phyloP scores from a whole-genome alignment of 257 asterid genomes.

The Solanum clarkiae region DNA sequence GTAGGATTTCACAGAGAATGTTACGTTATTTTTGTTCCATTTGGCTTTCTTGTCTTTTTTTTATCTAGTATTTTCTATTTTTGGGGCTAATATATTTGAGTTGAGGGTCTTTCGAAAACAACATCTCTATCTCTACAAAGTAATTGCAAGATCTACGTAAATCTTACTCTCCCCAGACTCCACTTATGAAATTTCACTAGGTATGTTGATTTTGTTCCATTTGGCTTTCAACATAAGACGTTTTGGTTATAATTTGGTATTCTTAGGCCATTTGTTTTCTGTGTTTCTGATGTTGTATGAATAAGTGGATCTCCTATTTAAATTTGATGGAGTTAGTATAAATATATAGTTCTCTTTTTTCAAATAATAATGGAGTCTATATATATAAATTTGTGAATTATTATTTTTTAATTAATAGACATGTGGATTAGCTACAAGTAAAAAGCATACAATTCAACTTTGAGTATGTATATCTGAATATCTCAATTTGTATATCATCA shows the following conservation, averaged over 20 bases:
- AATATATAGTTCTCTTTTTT: background rate
- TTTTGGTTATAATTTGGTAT: background rate
- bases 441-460: background rate
- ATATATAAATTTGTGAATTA: background rate
- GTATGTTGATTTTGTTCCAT: too few relatives aligned
- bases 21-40: too few relatives aligned
- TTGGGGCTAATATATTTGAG: too few relatives aligned
- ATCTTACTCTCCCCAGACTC: too few relatives aligned
- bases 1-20: too few relatives aligned
- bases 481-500: background rate
- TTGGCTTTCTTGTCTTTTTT: too few relatives aligned
- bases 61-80: too few relatives aligned
- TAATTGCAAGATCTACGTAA: too few relatives aligned
- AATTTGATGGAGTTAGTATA: background rate
- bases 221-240: background rate
- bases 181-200: too few relatives aligned
- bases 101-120: too few relatives aligned
- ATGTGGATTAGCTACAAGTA: background rate
- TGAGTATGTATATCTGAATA: background rate
- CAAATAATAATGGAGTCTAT: background rate
- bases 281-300: background rate
- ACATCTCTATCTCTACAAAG: too few relatives aligned
- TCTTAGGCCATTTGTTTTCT: background rate
- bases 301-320: background rate
- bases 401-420: background rate